Percentiles rank a stretch among this genome's conserved stretches.
phyloP scores from a whole-genome alignment of 1,284 basidiomycete genomes.

The Cutaneotrichosporon cutaneum region DNA sequence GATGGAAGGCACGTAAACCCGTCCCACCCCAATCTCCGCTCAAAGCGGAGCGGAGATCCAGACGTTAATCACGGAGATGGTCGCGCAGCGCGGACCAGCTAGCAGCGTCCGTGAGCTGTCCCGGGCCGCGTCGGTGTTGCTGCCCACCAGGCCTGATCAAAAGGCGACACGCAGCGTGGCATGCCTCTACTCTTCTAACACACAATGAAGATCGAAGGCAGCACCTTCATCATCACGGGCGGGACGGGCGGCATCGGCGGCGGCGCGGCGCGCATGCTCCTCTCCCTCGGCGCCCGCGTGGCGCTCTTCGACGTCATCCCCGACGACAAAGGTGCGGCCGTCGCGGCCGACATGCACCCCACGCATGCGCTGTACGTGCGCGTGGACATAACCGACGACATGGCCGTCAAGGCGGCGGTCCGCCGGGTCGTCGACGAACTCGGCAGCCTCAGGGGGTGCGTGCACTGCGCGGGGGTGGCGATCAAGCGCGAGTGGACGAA shows the following conservation, averaged over 20 bases:
- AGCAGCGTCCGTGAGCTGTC: too few species aligned
- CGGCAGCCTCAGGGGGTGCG: conserved; percentile 40
- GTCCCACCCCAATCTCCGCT: too few species aligned
- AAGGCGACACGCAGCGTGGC: too few species aligned
- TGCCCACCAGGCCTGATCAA: neutral
- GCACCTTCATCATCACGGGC: conserved; percentile 42
- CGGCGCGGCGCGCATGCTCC: conserved; percentile 28
- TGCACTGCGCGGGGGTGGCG: conserved; percentile 47
- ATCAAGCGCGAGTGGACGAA: conserved; percentile 44
- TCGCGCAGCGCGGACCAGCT: too few species aligned
- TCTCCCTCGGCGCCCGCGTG: conserved; percentile 33
- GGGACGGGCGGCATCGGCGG: conserved; percentile 42
- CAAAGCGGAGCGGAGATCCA: too few species aligned
- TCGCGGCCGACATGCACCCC: conserved; percentile 24
- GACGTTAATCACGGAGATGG: too few species aligned
- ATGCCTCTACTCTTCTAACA: neutral
- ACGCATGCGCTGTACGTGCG: conserved; percentile 31
- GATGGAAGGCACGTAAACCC: too few species aligned
- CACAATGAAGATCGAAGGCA: conserved; percentile 41
- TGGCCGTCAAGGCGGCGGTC: conserved; percentile 35
- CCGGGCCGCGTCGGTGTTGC: too few species aligned
- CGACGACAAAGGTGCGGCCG: conserved; percentile 29
- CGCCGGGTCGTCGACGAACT: conserved; percentile 25
- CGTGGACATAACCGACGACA: conserved; percentile 39
- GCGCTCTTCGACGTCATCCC: conserved; percentile 40